phyloP scores from a whole-genome alignment of 768 basidiomycete species.

The Agaricus sinodeliciosus region DNA sequence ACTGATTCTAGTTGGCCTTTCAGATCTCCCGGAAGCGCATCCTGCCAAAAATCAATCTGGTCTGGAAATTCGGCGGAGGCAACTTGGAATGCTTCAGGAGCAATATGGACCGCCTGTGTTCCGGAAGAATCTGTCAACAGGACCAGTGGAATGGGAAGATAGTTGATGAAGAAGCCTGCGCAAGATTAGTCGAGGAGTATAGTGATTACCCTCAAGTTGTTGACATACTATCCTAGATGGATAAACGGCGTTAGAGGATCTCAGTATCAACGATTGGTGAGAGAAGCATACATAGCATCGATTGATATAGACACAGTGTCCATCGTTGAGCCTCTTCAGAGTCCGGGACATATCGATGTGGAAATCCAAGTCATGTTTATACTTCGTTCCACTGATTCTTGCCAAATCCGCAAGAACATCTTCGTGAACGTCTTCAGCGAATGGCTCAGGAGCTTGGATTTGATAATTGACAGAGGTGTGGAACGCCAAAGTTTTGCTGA shows the following conservation, averaged over 20 bases:
- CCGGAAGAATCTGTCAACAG: constrained; percentile 39
- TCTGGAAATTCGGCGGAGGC: constrained; percentile 48
- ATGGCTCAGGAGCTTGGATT: constrained; percentile 46
- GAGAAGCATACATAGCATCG: constrained; percentile 34
- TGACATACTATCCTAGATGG: constrained; percentile 32
- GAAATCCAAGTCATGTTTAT: constrained; percentile 47
- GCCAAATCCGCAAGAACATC: constrained; percentile 45
- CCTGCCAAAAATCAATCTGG: constrained; percentile 50
- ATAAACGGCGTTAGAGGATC: not conserved
- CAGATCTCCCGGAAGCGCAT: constrained; percentile 38
- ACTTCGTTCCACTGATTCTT: constrained; percentile 36
- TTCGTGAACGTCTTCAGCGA: constrained; percentile 48
- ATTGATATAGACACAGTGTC: constrained; percentile 51
- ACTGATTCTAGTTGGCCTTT: constrained; percentile 44
- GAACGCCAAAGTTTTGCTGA: constrained; percentile 55
- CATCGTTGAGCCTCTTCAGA: constrained; percentile 50
- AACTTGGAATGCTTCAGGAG: constrained; percentile 48
- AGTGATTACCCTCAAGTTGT: not conserved
- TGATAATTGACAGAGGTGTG: constrained; percentile 61
- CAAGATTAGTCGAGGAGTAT: not conserved
- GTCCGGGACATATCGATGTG: constrained; percentile 52
- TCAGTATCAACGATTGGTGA: not conserved
- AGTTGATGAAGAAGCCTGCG: constrained; percentile 30
- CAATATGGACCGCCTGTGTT: constrained; percentile 43
- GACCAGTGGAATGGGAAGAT: constrained; percentile 42